Base-by-base conservation (phyloP, 2,329 filamentous ascomycete species). In the Setomelanomma holmii region DNA sequence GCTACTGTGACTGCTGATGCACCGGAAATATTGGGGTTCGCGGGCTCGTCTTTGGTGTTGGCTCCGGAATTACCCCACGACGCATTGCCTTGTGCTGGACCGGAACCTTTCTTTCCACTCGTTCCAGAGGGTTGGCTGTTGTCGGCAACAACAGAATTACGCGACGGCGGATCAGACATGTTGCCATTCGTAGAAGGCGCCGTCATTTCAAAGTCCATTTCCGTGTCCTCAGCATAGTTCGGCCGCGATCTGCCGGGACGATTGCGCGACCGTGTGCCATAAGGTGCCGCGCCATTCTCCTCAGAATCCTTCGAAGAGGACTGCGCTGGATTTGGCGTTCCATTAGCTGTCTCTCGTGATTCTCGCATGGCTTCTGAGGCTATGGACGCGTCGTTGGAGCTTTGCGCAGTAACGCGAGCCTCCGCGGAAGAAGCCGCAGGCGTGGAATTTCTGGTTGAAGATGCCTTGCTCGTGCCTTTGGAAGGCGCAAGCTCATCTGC, bases 161-260 rank as follows among this genome's bases (percentile, higher is more conserved):
- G 71, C 70, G 71, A 74, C 51, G 67, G 62, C 47, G 70, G 66
- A 42, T 72, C 73, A 56, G 73, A 82, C 55, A 79, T 79, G 64
- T 80, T 79, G 33, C 79, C 72, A 70, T 88, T 89, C 71, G 86
- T 86, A 46, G 78, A 66, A 55, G 85, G 83, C 69, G 82, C 78
- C 20, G 72, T 67, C 63, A 82, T 84, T 68, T 97, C 93, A 73
- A 92, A 91, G 72, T 98, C 95, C 76, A 90, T 86, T 68, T 98
- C 93, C 63, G 93, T 82, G 75, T 97, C 93, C 77, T 99, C 95
- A 44, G 95, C 93, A 76, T 99, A 99, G 77, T 99, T 99, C 61
- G 89, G 87, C 63, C 95, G 89, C 64, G 89, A 84, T 62, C 84
- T 86, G 67, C 89, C 89, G 51, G 85, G 88, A 69, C 93, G 89